phyloP scores from a whole-genome alignment of 2,329 filamentous ascomycete species.

The Paecilomyces sp. region DNA sequence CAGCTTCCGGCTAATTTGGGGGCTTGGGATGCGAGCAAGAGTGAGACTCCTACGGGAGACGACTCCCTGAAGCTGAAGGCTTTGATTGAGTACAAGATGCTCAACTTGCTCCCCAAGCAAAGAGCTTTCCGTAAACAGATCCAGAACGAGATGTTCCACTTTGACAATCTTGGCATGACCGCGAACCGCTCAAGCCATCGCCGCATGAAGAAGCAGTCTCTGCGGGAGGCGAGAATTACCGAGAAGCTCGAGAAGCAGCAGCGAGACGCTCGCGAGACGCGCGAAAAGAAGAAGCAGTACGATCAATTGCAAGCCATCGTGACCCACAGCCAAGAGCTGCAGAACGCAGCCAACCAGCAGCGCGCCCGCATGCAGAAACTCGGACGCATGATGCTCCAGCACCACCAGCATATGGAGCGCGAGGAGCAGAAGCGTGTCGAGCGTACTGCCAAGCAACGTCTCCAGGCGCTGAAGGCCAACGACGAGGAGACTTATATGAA shows the following conservation, averaged over 20 bases:
- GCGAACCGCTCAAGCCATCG: slow-evolving; percentile 87
- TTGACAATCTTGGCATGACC: slow-evolving; percentile 94
- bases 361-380: slow-evolving; percentile 75
- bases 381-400: slow-evolving; percentile 77
- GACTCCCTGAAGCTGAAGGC: slow-evolving; percentile 81
- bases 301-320: slow-evolving; percentile 87
- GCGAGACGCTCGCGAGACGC: slow-evolving; percentile 86
- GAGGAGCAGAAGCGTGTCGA: slow-evolving; percentile 99
- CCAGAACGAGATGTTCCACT: slow-evolving; percentile 86
- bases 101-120: slow-evolving; percentile 83
- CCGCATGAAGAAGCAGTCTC: slow-evolving; percentile 92
- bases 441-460: slow-evolving; percentile 96
- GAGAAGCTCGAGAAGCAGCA: slow-evolving; percentile 99
- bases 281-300: slow-evolving; percentile 94
- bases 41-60: slow-evolving; percentile 63
- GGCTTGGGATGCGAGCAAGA: slow-evolving; percentile 71
- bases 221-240: slow-evolving; percentile 91
- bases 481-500: slow-evolving; percentile 99
- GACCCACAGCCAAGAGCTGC: slow-evolving; percentile 72
- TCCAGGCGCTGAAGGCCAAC: slow-evolving; percentile 96
- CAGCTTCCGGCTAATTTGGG: slow-evolving; percentile 77
- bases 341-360: slow-evolving; percentile 59
- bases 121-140: slow-evolving; percentile 78
- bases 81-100: slow-evolving; percentile 90
- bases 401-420: slow-evolving; percentile 96